Evolutionary conservation across 179 eudicot species (phyloP).

Genomic region (Beta lomatogona): DNA sequence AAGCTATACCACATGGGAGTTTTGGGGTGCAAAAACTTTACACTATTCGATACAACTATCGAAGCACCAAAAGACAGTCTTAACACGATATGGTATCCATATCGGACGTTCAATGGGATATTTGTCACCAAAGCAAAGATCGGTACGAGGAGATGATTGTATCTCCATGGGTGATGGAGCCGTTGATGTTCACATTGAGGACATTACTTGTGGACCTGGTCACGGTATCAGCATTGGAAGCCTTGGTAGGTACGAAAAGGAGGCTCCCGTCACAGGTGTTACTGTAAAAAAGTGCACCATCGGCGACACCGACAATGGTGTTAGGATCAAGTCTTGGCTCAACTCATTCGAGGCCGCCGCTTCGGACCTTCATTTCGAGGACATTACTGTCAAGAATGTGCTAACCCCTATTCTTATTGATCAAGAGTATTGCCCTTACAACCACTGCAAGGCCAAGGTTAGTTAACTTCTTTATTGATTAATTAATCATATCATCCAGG

Average conservation of each 20-base stretch:
- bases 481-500: background rate
- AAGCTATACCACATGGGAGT: slow-evolving; percentile 35
- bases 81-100: slow-evolving; percentile 41
- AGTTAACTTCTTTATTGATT: background rate
- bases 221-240: slow-evolving; percentile 61
- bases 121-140: slow-evolving; percentile 18
- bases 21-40: slow-evolving; percentile 32
- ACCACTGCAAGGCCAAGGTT: slow-evolving; percentile 33
- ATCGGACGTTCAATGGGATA: slow-evolving; percentile 34
- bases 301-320: slow-evolving; percentile 38
- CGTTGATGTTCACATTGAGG: slow-evolving; percentile 29
- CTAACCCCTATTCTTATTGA: slow-evolving; percentile 24
- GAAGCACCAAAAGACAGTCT: slow-evolving; percentile 33
- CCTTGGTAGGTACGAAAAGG: slow-evolving; percentile 43
- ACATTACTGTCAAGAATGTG: slow-evolving; percentile 36
- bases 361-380: slow-evolving; percentile 42
- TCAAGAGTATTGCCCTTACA: slow-evolving; percentile 24
- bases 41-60: slow-evolving; percentile 13
- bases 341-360: slow-evolving; percentile 27
- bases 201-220: slow-evolving; percentile 53
- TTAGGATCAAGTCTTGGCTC: slow-evolving; percentile 49
- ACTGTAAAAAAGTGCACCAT: slow-evolving; percentile 40
- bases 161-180: slow-evolving; percentile 54
- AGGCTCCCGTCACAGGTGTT: slow-evolving; percentile 36
- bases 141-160: slow-evolving; percentile 47